Evolutionary conservation across 164 flowering plant species (phyloP).

Genomic region (Vitis rotundifolia): DNA sequence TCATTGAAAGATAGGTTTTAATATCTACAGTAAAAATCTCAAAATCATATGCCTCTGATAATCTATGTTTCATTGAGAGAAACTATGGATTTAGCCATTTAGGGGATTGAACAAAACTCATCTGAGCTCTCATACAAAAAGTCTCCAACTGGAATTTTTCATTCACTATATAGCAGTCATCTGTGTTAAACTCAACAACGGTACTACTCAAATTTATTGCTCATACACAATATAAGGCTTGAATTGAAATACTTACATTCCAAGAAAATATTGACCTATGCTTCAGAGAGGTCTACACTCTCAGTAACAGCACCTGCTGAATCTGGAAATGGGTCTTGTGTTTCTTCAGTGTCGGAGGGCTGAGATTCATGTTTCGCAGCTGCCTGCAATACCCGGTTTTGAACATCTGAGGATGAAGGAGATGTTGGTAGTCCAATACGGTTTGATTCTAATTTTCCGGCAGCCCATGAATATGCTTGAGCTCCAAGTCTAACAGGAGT

Average conservation of each 20-base stretch:
- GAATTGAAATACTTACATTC: slow-evolving; percentile 17
- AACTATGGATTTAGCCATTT: no score
- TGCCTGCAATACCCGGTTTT: slow-evolving; percentile 85
- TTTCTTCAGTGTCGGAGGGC: slow-evolving; percentile 62
- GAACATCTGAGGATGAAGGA: slow-evolving; percentile 81
- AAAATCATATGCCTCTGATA: no score
- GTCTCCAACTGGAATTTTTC: no score
- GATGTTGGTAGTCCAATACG: slow-evolving; percentile 72
- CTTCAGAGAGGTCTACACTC: slow-evolving; percentile 60
- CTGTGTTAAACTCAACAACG: neutral
- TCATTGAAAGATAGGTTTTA: no score
- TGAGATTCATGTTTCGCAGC: slow-evolving; percentile 96
- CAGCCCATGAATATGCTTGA: slow-evolving; percentile 78
- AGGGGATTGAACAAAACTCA: no score
- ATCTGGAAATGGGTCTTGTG: slow-evolving; percentile 39
- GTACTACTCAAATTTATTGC: neutral
- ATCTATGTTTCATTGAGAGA: no score
- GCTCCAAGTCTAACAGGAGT: slow-evolving; percentile 72
- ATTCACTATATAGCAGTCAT: no score
- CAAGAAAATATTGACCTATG: slow-evolving; percentile 20
- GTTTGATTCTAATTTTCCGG: slow-evolving; percentile 70
- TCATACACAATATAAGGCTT: neutral
- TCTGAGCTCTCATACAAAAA: no score
- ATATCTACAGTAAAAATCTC: no score
- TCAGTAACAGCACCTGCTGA: slow-evolving; percentile 35